Base-by-base conservation (phyloP, 345 rosid species). In the Eucalyptus sp. region DNA sequence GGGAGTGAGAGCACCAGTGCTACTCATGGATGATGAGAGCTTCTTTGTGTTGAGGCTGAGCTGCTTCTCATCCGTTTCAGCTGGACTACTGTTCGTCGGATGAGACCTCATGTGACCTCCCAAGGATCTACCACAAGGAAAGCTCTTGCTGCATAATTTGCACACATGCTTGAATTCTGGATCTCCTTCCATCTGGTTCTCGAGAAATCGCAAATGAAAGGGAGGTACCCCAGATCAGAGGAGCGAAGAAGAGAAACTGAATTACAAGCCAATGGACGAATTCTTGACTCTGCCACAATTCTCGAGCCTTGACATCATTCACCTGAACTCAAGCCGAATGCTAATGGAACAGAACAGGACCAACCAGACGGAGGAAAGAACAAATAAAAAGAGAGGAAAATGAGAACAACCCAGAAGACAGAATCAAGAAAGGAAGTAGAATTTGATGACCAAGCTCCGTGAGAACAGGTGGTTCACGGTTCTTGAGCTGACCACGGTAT, bases 101-200 rank as follows among this genome's bases (percentile, higher is more conserved):
- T 94, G 97, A 89, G 96, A 95, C 95, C 95, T 93, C 96, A 95
- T 94, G 91, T 94, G 97, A 87, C 97, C 97, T 54, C 97, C 96
- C 91, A 95, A 89, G 52, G 95, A 94, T 92, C 96, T 95, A 13
- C 97, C 96, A 83, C 94, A 90, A 10, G 92, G 88, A 90, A 94
- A 94, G 88, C 95, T 93, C 91, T 95, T 94, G 93, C 90, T 87
- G 92, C 97, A 95, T 88, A 94, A 92, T 88, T 92, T 94, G 92
- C 96, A 95, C 52, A 86, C 93, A 90, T 92, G 94, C 88, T 91
- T 93, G 49, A 90, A 88, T 90, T 89, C 92, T 86, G 71, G 89
- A 90, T 88, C 86, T 89, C 86, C 92, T 71, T 91, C 92, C 93
- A 54, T 86, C 54, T 49, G 16, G 20, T 52, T 51, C 87, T 86